Base-by-base conservation (phyloP, 2,329 filamentous ascomycete genomes). In the Alternaria postmessia region DNA sequence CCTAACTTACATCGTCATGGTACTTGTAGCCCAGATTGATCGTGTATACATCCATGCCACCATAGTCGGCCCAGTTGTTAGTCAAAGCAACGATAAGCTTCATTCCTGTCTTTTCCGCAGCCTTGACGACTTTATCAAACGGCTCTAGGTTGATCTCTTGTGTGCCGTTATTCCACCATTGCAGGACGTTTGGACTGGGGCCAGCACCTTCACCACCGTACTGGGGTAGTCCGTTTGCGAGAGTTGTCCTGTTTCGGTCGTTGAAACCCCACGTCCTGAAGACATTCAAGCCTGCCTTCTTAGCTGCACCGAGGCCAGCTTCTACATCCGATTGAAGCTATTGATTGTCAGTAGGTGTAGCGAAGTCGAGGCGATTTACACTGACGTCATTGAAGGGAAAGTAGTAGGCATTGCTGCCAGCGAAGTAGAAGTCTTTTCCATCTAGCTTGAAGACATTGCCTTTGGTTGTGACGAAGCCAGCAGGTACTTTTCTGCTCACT, bases 61-160 rank as follows among this genome's bases (percentile, higher is more conserved):
- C 85, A 52, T 87, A 87, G 55, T 87, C 84, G 6, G 84, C 84
- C 85, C 85, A 87, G 53, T 86, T 86, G 75, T 87, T 87, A 0
- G 84, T 86, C 58, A 87, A 68, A 0, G 84, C 79, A 12, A 87
- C 75, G 32, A 87, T 77, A 3, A 87, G 78, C 76, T 87, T 87
- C 62, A 85, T 81, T 47, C 81, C 81, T 1, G 78, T 76, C 38
- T 82, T 82, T 36, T 81, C 78, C 0, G 85, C 85, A 0, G 82
- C 83, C 16, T 80, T 69, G 20, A 87, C 81, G 4, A 86, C 84
- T 63, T 82, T 82, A 74, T 86, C 84, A 59, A 87, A 83, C 7
- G 79, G 75, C 36, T 73, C 66, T 6, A 81, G 68, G 78, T 80
- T 74, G 69, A 85, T 82, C 24, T 51, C 49, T 28, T 51, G 49